Percentiles rank a stretch among this genome's conserved stretches.
These are phyloP conservation scores for Coemansia sp. DNA, from an alignment of 192 early-diverging fungal genomes.

Conservation along the genomic window DNA sequence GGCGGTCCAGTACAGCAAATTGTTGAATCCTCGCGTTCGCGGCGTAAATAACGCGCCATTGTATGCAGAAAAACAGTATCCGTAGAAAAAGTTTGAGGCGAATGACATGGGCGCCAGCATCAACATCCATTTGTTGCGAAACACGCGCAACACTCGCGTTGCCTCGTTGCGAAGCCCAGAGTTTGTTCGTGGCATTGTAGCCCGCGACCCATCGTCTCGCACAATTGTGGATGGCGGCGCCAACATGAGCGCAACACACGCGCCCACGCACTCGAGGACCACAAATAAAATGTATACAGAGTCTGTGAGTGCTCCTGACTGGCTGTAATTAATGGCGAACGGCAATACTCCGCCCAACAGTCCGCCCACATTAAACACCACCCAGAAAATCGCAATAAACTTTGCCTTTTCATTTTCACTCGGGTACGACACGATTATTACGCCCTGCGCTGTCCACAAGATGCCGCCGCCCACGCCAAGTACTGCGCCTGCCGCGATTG, in stretches of 20 bases:
- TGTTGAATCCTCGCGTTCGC: conserved; percentile 73
- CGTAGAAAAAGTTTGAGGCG: conserved; percentile 78
- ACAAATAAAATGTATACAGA: conserved; percentile 75
- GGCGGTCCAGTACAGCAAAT: conserved; percentile 74
- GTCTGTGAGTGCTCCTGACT: conserved; percentile 55
- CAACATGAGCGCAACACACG: conserved; percentile 59
- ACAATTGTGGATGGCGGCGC: conserved; percentile 60
- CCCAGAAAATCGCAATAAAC: conserved; percentile 81
- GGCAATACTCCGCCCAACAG: conserved; percentile 72
- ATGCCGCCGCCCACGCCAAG: conserved; percentile 79
- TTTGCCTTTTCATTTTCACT: conserved; percentile 74
- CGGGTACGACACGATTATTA: conserved; percentile 83
- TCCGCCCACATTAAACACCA: conserved; percentile 75
- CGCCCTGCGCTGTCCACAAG: conserved; percentile 67
- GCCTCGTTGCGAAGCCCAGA: conserved; percentile 59
- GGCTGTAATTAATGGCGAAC: conserved; percentile 62
- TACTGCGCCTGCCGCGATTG: conserved; percentile 68
- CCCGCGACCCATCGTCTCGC: conserved; percentile 68
- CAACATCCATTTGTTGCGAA: conserved; percentile 69
- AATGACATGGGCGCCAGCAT: conserved; percentile 71
- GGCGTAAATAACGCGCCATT: conserved; percentile 66
- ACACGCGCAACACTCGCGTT: conserved; percentile 59
- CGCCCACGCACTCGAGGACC: conserved; percentile 67
- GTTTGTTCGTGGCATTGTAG: conserved; percentile 59
- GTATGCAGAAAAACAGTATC: conserved; percentile 65